Base-by-base conservation (phyloP, 2,329 filamentous ascomycete species). In the Fusarium mangiferae region DNA sequence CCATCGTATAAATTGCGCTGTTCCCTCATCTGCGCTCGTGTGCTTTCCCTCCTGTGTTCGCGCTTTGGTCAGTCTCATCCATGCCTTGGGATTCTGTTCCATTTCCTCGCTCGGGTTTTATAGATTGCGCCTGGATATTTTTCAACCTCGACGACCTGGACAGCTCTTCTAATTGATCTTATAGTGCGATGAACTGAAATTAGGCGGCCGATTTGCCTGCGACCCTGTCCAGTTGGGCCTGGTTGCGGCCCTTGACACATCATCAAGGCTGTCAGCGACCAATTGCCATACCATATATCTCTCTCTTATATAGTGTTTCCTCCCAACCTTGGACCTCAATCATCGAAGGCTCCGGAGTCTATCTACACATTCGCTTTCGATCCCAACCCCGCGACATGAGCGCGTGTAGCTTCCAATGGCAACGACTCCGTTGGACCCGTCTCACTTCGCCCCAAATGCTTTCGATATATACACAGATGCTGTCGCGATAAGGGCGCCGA, bases 401-500 rank as follows among this genome's bases (percentile, higher is more conserved):
- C 75, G 75, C 70, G 57, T 56, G 51, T 73, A 73, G 65, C 68
- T 71, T 59, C 63, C 85, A 85, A 90, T 90, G 87, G 88, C 87
- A 80, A 83, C 84, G 77, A 82, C 84, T 82, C 83, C 85, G 56
- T 86, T 87, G 80, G 85, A 88, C 62, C 79, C 83, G 70, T 80
- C 83, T 69, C 81, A 84, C 41, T 79, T 83, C 75, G 82, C 82
- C 75, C 81, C 80, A 71, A 84, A 85, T 66, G 85, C 87, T 70
- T 90, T 90, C 82, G 85, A 89, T 74, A 88, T 90, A 58, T 88
- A 88, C 77, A 86, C 83, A 77, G 88, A 90, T 81, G 83, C 82
- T 73, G 76, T 79, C 39, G 66, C 79, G 38, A 56, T 81, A 54
- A 72, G 73, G 51, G 73, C 68, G 41, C 61, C 65, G 72, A 78